Evolutionary conservation across 129 eudicot species (phyloP).

Genomic region (Tagetes patula): DNA sequence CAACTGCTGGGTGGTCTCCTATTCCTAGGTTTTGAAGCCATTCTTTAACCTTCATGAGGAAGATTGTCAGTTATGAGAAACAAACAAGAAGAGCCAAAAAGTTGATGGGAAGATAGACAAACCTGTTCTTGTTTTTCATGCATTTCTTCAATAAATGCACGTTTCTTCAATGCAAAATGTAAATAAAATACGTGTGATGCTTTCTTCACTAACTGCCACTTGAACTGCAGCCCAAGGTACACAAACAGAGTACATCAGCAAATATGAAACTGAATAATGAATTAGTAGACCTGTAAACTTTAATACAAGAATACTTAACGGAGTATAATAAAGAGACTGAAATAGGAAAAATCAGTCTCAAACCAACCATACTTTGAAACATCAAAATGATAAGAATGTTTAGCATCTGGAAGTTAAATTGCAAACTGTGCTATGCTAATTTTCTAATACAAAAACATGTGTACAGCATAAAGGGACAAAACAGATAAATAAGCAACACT

Average conservation of each 20-base stretch:
- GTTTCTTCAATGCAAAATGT: slow-evolving; percentile 89
- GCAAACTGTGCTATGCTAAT: neutral
- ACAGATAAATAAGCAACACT: slow-evolving; percentile 4
- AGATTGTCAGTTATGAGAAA: slow-evolving; percentile 13
- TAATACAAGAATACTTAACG: neutral
- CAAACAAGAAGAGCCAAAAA: slow-evolving; percentile 3
- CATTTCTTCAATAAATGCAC: slow-evolving; percentile 88
- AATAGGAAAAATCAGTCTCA: slow-evolving; percentile 7
- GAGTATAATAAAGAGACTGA: slow-evolving; percentile 2
- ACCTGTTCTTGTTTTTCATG: slow-evolving; percentile 99
- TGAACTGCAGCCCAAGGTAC: slow-evolving; percentile 54
- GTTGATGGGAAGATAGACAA: slow-evolving; percentile 10
- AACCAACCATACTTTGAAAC: slow-evolving; percentile 16
- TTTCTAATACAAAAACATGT: slow-evolving; percentile 7
- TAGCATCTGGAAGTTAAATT: slow-evolving; percentile 6
- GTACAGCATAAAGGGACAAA: neutral
- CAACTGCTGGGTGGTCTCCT: slow-evolving; percentile 72
- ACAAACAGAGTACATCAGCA: slow-evolving; percentile 11
- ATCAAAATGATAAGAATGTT: slow-evolving; percentile 6
- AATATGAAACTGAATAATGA: slow-evolving; percentile 3
- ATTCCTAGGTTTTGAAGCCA: slow-evolving; percentile 97
- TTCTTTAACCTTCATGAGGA: slow-evolving; percentile 67
- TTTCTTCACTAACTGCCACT: slow-evolving; percentile 91
- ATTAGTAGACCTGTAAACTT: slow-evolving; percentile 11
- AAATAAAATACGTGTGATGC: slow-evolving; percentile 86